A percentile compares a stretch with the other conserved stretches of the same genome.
phyloP scores from a whole-genome alignment of 2,329 filamentous ascomycete genomes.

The Hypoxylon sp. region DNA sequence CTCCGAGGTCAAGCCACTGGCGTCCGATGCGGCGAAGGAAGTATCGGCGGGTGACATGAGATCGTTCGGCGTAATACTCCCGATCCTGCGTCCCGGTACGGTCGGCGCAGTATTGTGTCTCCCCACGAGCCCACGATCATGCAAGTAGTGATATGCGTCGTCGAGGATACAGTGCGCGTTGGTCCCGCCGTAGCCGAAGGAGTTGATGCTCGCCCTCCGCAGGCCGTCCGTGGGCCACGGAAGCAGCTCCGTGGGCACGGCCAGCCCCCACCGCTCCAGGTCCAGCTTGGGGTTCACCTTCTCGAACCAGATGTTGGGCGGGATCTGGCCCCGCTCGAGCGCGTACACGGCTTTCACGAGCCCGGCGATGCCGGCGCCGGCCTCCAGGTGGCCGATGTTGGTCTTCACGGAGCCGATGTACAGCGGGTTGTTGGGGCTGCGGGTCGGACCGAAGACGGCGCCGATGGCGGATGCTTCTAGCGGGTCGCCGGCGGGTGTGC shows the following conservation, averaged over 20 bases:
- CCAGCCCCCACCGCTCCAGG: slow-evolving; percentile 47
- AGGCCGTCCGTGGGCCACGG: slow-evolving; percentile 47
- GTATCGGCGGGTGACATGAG: slow-evolving; percentile 31
- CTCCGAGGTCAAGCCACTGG: slow-evolving; percentile 39
- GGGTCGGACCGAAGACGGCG: slow-evolving; percentile 46
- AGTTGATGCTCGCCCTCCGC: slow-evolving; percentile 52
- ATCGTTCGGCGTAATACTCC: slow-evolving; percentile 5
- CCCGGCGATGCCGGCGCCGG: slow-evolving; percentile 46
- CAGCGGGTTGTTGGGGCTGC: slow-evolving; percentile 40
- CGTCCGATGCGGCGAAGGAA: slow-evolving; percentile 38
- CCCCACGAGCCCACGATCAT: slow-evolving; percentile 42
- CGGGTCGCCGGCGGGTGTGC: slow-evolving; percentile 56
- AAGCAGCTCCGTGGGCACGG: slow-evolving; percentile 43
- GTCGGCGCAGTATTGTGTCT: slow-evolving; percentile 41
- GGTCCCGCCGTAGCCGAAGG: slow-evolving; percentile 54
- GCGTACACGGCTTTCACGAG: slow-evolving; percentile 47
- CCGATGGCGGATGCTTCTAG: slow-evolving; percentile 55
- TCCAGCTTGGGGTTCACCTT: slow-evolving; percentile 48
- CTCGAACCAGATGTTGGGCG: slow-evolving; percentile 48
- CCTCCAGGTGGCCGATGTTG: slow-evolving; percentile 48
- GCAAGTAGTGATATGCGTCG: slow-evolving; percentile 48
- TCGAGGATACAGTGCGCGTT: slow-evolving; percentile 53
- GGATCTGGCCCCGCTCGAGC: slow-evolving; percentile 46
- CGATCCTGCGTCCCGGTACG: slow-evolving; percentile 29
- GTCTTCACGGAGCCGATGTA: slow-evolving; percentile 48